These are phyloP conservation scores for Fusarium bulbicola DNA, from an alignment of 2,329 filamentous ascomycete species.

Conservation along the genomic window DNA sequence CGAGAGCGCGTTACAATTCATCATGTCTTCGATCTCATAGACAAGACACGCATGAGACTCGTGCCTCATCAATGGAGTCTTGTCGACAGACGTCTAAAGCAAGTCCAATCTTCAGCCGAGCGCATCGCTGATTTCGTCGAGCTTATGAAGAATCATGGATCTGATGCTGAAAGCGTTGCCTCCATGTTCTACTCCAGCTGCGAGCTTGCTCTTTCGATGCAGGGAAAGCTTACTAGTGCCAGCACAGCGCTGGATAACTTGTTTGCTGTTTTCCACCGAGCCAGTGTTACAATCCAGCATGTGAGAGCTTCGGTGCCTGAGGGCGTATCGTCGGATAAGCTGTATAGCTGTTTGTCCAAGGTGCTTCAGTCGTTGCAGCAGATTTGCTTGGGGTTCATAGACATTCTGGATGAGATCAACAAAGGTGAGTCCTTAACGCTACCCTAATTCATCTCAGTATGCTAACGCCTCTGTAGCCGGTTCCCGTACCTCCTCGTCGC, in stretches of 20 bases:
- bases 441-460: accelerated
- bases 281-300: background rate
- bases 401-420: background rate
- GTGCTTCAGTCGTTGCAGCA: background rate
- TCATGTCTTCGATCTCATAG: background rate
- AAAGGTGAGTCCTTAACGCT: background rate
- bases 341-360: background rate
- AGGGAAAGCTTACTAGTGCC: background rate
- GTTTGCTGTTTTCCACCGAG: background rate
- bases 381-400: background rate
- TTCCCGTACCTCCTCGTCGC: background rate
- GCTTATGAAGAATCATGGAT: background rate
- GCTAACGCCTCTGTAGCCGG: background rate
- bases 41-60: background rate
- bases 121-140: background rate
- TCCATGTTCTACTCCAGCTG: background rate
- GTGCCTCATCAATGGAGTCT: background rate
- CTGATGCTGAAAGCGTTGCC: background rate
- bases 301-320: background rate
- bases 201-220: background rate
- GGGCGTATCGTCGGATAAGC: background rate
- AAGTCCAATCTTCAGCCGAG: background rate
- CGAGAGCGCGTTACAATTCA: background rate
- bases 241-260: background rate
- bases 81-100: background rate